Evolutionary conservation across 179 eudicot species (phyloP), one percentile per base, ranked within the genome.

Genomic region (Patellifolia procumbens): DNA sequence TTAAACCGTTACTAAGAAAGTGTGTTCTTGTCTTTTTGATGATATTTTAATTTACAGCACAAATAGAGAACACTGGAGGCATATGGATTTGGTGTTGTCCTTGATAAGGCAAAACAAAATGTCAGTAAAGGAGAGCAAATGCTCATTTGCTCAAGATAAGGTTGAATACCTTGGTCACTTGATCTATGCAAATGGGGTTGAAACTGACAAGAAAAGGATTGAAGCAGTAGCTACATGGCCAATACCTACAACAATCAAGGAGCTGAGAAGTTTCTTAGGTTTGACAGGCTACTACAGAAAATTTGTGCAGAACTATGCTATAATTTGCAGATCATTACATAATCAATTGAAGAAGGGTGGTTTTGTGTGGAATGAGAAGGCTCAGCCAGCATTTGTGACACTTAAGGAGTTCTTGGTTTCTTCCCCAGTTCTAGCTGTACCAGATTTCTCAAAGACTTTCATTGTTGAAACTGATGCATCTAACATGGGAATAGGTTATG

Each of bases 151-250:
- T n/a, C 5, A 8, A 0, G 7, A 11, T 10, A 55, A 3, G n/a
- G 65, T 56, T 3, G 65, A 72, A n/a, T 56, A 72, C n/a, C 22
- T 72, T 0, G 75, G 75, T 4, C 75, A 72, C 13, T 55, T 32
- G 11, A 55, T 72, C 2, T 72, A 65, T 0, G 65, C 16, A 1
- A 17, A 56, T 22, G 65, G 65, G 31, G 66, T 72, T 2, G n/a
- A 20, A 3, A 52, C 63, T 13, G 63, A 71, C 7, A 28, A 28
- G 0, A 9, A 9, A 28, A 71, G 53, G 48, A 9, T 71, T 5
- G 37, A 34, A 13, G 74, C 59, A 0, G 29, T 71, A 6, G 2
- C 4, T 12, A 0, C 1, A 1, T 71, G 74, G 63, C 63, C 63
- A 13, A 26, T 17, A 4, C 74, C 74, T 7, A 32, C 20, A 34